Evolutionary conservation across 441 rosid genomes (phyloP), one percentile per base, ranked within the genome.

Genomic region (Biscutella auriculata): DNA sequence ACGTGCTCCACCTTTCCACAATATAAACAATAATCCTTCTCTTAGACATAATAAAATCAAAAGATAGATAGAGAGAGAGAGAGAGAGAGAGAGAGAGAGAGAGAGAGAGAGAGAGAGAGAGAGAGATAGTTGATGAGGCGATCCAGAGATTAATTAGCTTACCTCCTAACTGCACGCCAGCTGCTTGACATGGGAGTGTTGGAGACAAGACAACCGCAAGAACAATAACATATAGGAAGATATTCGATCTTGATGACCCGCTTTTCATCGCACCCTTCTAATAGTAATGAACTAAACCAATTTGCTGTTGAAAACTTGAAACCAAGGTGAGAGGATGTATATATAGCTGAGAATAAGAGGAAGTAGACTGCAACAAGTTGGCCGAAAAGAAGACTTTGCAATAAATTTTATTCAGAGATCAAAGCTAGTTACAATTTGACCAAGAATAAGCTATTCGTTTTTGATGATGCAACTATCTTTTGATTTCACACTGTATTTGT

Each of bases 1-100:
- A 50, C 73, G 67, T 21, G 59, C 64, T 68, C 48, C 72, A 48
- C 62, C 52, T 66, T 53, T 46, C 25, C 57, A 40, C 25, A 2
- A 4, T 8, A 34, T 28, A 15, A 10, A 14, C 47, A 17, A 40
- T 23, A 28, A 6, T 29, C 11, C 11, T 34, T 10, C 17, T 12
- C 17, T 45, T 5, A 42, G 11, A 27, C 2, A 19, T 4, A 19
- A 19, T 4, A 65, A 50, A 42, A 57, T 1, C n/a, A 2, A 25
- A 32, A 19, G 23, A n/a, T n/a, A n/a, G n/a, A n/a, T n/a, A 19
- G 23, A 19, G 23, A 19, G 23, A 19, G 23, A 19, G 23, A 19
- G 23, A 1, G n/a, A n/a, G n/a, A 19, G 23, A n/a, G n/a, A n/a
- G n/a, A n/a, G n/a, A 19, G 23, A 19, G 23, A 19, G 23, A 19